Evolutionary conservation across 2,329 filamentous ascomycete species (phyloP).

Genomic region (Ascochyta pisi): DNA sequence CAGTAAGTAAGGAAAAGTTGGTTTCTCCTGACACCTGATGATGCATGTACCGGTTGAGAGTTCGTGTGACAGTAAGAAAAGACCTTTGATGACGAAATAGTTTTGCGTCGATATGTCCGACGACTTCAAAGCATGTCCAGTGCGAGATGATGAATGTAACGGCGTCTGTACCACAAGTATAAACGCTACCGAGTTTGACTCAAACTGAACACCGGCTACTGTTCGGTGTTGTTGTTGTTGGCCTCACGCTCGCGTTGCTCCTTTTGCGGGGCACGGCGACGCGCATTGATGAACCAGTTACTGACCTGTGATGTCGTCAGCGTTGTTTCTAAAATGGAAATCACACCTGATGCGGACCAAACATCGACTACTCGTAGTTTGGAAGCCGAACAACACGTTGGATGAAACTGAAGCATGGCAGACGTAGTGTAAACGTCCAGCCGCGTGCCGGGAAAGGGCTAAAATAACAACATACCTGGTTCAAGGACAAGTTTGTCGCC

Average conservation of each 20-base stretch:
- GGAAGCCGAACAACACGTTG: slow-evolving; percentile 3
- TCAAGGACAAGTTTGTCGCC: slow-evolving; percentile 78
- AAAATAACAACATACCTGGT: slow-evolving; percentile 57
- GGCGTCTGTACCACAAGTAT: background rate
- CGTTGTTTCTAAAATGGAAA: background rate
- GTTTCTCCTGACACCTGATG: slow-evolving; percentile 1
- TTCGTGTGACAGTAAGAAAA: slow-evolving; percentile 2
- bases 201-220: background rate
- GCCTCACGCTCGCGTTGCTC: slow-evolving; percentile 39
- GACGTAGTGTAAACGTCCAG: slow-evolving; percentile 38
- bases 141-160: slow-evolving; percentile 9
- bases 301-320: slow-evolving; percentile 60
- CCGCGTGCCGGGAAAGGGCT: slow-evolving; percentile 53
- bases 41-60: slow-evolving; percentile 6
- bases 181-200: background rate
- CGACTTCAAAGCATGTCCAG: slow-evolving; percentile 16
- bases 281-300: slow-evolving; percentile 83
- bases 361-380: background rate
- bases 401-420: slow-evolving; percentile 22
- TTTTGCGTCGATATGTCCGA: slow-evolving; percentile 1
- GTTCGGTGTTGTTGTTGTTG: slow-evolving; percentile 16
- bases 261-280: slow-evolving; percentile 59
- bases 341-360: background rate
- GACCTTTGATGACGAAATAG: background rate
- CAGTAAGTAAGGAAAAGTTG: background rate